These are phyloP conservation scores for Basipetospora chlamydospora DNA, from an alignment of 2,329 filamentous ascomycete species.

Conservation along the genomic window DNA sequence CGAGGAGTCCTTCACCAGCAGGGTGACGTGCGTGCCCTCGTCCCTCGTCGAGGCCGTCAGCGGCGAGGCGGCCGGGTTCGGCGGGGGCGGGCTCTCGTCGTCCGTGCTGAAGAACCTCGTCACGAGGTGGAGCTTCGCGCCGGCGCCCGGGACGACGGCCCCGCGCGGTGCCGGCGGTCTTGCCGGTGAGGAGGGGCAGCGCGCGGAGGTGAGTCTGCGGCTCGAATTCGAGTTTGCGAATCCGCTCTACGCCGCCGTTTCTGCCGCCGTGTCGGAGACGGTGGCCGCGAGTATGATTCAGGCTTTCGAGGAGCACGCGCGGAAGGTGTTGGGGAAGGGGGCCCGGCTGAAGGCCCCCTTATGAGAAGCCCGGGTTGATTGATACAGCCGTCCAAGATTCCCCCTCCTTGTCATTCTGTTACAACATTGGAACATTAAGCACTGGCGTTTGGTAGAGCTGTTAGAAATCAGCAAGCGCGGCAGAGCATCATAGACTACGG, in stretches of 20 bases:
- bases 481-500: no score
- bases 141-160: no score
- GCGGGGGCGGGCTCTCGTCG: constrained; percentile 19
- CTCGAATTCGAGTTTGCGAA: constrained; percentile 79
- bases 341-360: constrained; percentile 1
- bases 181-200: constrained; percentile 9
- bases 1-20: constrained; percentile 69
- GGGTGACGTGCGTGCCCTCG: constrained; percentile 62
- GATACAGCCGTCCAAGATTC: background rate
- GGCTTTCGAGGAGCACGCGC: constrained; percentile 76
- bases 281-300: constrained; percentile 81
- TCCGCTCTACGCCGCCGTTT: constrained; percentile 73
- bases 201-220: constrained; percentile 62
- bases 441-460: no score
- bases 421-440: no score
- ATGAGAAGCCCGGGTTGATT: background rate
- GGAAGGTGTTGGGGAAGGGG: constrained; percentile 31
- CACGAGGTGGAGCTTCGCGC: constrained; percentile 53
- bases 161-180: no score
- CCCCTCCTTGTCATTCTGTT: no score
- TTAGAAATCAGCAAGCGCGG: no score
- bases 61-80: constrained; percentile 37
- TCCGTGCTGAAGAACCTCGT: constrained; percentile 52
- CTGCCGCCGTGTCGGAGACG: constrained; percentile 66
- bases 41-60: constrained; percentile 64